Base-by-base conservation (phyloP, 176 grass and related monocot genomes). In the Alloteropsis semialata region DNA sequence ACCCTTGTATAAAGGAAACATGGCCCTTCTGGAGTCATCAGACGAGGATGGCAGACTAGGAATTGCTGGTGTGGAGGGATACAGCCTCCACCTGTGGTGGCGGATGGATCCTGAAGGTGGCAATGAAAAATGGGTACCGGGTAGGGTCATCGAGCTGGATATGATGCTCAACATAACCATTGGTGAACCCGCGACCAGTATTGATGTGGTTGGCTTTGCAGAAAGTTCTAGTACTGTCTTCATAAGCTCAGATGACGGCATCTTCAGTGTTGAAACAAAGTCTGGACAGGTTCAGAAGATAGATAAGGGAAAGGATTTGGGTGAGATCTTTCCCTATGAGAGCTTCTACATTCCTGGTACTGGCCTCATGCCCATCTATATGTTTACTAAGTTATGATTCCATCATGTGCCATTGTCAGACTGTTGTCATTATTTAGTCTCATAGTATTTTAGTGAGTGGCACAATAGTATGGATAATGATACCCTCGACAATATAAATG, bases 101-200 rank as follows among this genome's bases (percentile, higher is more conserved):
- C 6, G 5, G 27, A 61, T 29, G 12, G 13, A 16, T 25, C 1
- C 4, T 61, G 25, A 61, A n/a, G n/a, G n/a, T 6, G 58, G 25
- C 27, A 0, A 7, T 13, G 5, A 0, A 0, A 2, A 2, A 61
- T 61, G 25, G 58, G 12, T 0, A 5, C 58, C 0, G 2, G 25
- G 0, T 5, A 61, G 27, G 58, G 13, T 7, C 1, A 61, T 61
- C 1, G 5, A 61, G 25, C 58, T 30, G 6, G 58, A 61, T 29
- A 15, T 25, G 27, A 16, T 61, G 25, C n/a, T n/a, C n/a, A n/a
- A n/a, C n/a, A 61, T 30, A 4, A 5, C 12, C 27, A 61, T 0
- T 2, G 13, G n/a, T n/a, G n/a, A n/a, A n/a, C 0, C 5, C 58
- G 6, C 0, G 59, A 3, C 27, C 6, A 30, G 3, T 4, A 2